Evolutionary conservation across 345 rosid genomes (phyloP), one percentile per base, ranked within the genome.

Genomic region (Mangifera indica): DNA sequence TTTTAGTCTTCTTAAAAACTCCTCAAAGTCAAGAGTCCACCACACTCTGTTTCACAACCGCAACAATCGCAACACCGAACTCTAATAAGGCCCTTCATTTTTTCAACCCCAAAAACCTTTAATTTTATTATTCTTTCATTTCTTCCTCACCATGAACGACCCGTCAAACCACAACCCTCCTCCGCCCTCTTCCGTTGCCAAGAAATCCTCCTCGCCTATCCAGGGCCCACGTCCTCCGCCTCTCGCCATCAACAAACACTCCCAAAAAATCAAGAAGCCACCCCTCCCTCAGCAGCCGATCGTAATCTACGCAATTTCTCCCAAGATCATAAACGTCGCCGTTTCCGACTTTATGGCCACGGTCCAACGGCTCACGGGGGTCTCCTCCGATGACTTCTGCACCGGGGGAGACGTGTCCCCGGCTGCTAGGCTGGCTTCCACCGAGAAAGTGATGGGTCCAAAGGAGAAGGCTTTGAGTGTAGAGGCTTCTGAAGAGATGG

Each of bases 341-440:
- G 84, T 78, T 25, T 72, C 78, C 29, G 77, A 89, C 45, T 93
- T 93, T 88, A 87, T 87, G 98, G 63, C 89, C 82, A 82, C 90
- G 24, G 98, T 93, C 73, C 98, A 93, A 78, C 87, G 95, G 22
- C 91, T 89, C 77, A 93, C 98, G 5, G 97, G 97, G 1, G 83
- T 81, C 55, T 87, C 97, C 74, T 77, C 95, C 18, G 80, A 60
- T 0, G 49, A 78, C 73, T 86, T 85, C 77, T 69, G 81, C 48
- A 37, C 64, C 60, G 59, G 76, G 17, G 88, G 88, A 14, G 86
- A 84, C 45, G 71, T 89, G 3, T 93, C 98, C 0, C 98, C 95
- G 0, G 98, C 97, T 9, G 98, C 95, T 14, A 85, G 98, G 68
- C 64, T 91, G 52, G 98, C 98, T 1, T 84, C 87, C 4, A 88